Evolutionary conservation across 768 basidiomycete species (phyloP), one percentile per base, ranked within the genome.

Genomic region (Boletus rufocinnamomeus): DNA sequence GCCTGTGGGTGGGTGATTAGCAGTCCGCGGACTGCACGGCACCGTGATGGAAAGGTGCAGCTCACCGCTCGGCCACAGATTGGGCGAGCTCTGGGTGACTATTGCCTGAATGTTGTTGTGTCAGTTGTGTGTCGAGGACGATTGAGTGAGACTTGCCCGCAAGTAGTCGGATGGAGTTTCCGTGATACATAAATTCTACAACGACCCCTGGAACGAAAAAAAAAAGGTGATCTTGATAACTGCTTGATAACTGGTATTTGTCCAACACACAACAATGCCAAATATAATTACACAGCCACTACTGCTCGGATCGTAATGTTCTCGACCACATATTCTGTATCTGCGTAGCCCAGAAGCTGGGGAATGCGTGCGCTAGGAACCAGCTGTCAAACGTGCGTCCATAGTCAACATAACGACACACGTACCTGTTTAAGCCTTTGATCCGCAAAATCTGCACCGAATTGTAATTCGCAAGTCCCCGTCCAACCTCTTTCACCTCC

Each of bases 11-110:
- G 70, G 76, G 76, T 72, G 78, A 78, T 81, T 74, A 80, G 75
- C 76, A 76, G 79, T 77, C 75, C 76, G 73, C 78, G 76, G 78
- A 78, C 73, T 65, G 70, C 60, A 66, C 61, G 46, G 63, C 58
- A 58, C 63, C 60, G 60, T 58, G 45, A 70, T 69, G 74, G 66
- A 71, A 76, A 77, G 77, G 76, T 75, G 79, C 78, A 77, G 83
- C 95, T 88, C 83, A 97, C 96, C 93, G 89, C 84, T 97, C 93
- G 70, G 93, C 91, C 77, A 99, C 94, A 60, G 87, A 82, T 70
- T 89, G 84, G 75, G 96, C 96, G 80, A 99, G 90, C 84, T 95
- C 92, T 69, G 94, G 93, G 79, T 99, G 97, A 75, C 93, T 95
- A 78, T 95, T 96, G 73, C 96, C 95, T 97, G 77, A 4, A 4